Evolutionary conservation across 495 filamentous ascomycete species (phyloP), one percentile per base, ranked within the genome.

Genomic region (Achaetomiella virescens): DNA sequence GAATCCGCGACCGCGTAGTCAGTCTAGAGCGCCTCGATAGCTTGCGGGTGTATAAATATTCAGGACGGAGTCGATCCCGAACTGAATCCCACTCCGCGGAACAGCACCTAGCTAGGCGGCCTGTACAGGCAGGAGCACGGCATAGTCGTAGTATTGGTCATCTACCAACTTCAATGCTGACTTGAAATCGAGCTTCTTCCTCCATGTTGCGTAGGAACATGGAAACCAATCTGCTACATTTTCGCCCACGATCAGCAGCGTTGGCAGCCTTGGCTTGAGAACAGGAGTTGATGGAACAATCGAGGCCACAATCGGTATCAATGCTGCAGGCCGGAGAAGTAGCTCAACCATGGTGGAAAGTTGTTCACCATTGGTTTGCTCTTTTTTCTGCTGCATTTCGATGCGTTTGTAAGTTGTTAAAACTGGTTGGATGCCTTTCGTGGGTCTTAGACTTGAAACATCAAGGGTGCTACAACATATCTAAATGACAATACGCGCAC

Each of bases 31-130:
- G 59, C 25, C 12, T 73, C 67, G 5, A 61, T 53, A 27, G 70
- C 64, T 36, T 67, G 58, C 12, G 48, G 54, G 44, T 66, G 61
- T n/a, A n/a, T n/a, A n/a, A 37, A 68, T 58, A 57, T 60, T 55
- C 9, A 79, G 58, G 9, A 69, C 61, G 7, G 58, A 44, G 56
- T 78, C 73, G n/a, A 66, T 55, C 33, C 78, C 67, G 63, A 71
- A 79, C 49, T 71, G 65, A 6, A 67, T 59, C 37, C 74, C 64
- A 15, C 66, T 53, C 1, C 60, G 61, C 1, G 77, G 76, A 79
- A 55, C 10, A 77, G 22, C 0, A 80, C 62, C 29, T 63, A 49
- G 57, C 67, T 59, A 37, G 51, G 38, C n/a, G 15, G 44, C 21
- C 22, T 62, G 60, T 6, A 51, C 22, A 4, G 71, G 70, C 0